These are phyloP conservation scores for Aspergillus floridensis DNA, from an alignment of 2,329 filamentous ascomycete genomes.

Conservation along the genomic window DNA sequence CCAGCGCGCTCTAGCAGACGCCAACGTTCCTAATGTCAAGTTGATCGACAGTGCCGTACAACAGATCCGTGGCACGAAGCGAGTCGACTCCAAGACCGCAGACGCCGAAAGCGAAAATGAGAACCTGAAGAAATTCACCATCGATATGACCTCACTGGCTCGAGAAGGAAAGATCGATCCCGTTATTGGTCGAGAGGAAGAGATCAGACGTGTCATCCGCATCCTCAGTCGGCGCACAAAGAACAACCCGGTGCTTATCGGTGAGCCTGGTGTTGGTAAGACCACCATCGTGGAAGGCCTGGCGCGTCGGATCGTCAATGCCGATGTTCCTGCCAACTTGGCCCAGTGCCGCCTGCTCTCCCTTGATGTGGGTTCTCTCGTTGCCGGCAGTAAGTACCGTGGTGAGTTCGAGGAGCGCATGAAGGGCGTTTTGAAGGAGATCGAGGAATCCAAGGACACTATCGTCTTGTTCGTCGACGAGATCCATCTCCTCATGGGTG, in stretches of 20 bases:
- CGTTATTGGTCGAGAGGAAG: constrained; percentile 93
- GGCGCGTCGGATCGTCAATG: constrained; percentile 91
- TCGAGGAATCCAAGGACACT: constrained; percentile 89
- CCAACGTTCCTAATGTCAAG: constrained; percentile 88
- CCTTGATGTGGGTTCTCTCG: constrained; percentile 88
- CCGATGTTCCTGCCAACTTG: constrained; percentile 92
- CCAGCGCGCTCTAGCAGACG: constrained; percentile 71
- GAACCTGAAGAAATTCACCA: constrained; percentile 96
- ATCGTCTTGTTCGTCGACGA: constrained; percentile 98
- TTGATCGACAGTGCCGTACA: constrained; percentile 86
- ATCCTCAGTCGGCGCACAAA: constrained; percentile 93
- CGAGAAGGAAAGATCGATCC: constrained; percentile 97
- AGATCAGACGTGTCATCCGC: constrained; percentile 86
- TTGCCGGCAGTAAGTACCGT: constrained; percentile 96
- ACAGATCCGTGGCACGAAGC: constrained; percentile 84
- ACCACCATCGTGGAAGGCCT: constrained; percentile 96
- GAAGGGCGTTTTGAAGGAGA: constrained; percentile 98
- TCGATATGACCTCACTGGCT: constrained; percentile 96
- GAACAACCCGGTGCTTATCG: constrained; percentile 98
- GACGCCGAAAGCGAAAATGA: constrained; percentile 89
- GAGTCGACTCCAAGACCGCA: constrained; percentile 93
- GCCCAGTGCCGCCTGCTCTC: constrained; percentile 92
- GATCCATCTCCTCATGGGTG: constrained; percentile 97
- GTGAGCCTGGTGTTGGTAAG: constrained; percentile 97
- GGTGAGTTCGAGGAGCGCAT: constrained; percentile 99